Evolutionary conservation across 768 basidiomycete species (phyloP).

Genomic region (Trametes villosa): DNA sequence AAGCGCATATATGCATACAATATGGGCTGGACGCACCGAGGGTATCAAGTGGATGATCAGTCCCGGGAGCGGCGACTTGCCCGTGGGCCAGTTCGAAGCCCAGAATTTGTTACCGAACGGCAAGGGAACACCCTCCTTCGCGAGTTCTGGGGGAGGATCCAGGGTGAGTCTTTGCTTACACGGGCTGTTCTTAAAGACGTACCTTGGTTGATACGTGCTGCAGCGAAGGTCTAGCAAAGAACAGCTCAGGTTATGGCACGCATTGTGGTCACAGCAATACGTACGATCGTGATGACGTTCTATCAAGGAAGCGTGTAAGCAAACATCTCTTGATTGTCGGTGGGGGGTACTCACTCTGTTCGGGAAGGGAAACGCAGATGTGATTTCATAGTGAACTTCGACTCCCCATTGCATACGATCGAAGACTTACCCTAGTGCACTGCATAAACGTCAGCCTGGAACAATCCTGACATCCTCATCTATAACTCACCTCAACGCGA

Average conservation of each 20-base stretch:
- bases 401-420: too few relatives aligned
- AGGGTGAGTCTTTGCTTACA: not conserved
- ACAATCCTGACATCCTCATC: too few relatives aligned
- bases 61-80: constrained; percentile 58
- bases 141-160: constrained; percentile 41
- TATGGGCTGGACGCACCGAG: constrained; percentile 38
- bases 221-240: constrained; percentile 51
- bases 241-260: not conserved
- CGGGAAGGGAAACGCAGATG: constrained; percentile 42
- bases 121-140: constrained; percentile 65
- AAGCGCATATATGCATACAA: not conserved
- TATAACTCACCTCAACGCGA: constrained; percentile 54
- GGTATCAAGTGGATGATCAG: constrained; percentile 60
- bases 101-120: constrained; percentile 62
- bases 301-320: not conserved
- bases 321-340: not conserved
- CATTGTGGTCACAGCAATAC: not conserved
- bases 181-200: too few relatives aligned
- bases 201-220: constrained; percentile 57
- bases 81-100: constrained; percentile 67
- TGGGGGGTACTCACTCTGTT: constrained; percentile 16
- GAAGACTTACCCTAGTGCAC: constrained; percentile 40
- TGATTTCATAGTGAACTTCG: too few relatives aligned
- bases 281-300: constrained; percentile 33
- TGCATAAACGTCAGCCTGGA: constrained; percentile 23